These are phyloP conservation scores for Mycena pura DNA, from an alignment of 768 basidiomycete genomes.

Conservation along the genomic window DNA sequence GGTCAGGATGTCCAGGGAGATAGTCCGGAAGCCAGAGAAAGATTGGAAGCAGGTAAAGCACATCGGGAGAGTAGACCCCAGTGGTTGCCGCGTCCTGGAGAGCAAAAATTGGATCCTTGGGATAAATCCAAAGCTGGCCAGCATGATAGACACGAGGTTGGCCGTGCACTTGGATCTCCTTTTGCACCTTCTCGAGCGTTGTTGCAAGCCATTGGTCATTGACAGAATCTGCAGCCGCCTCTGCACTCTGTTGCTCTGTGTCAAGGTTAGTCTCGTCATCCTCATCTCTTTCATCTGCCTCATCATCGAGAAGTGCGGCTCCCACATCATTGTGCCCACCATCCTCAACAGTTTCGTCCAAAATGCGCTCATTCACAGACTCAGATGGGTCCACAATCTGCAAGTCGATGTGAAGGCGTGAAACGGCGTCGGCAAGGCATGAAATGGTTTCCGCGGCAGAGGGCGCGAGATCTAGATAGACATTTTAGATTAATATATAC, in stretches of 20 bases:
- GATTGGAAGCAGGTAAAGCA: slow-evolving; percentile 12
- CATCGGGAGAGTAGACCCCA: slow-evolving; percentile 6
- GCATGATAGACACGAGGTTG: slow-evolving; percentile 11
- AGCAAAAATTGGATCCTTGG: slow-evolving; percentile 19
- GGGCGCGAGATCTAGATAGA: not conserved
- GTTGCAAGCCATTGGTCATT: slow-evolving; percentile 10
- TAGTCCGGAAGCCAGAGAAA: slow-evolving; percentile 24
- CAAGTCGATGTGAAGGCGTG: not conserved
- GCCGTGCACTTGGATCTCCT: not conserved
- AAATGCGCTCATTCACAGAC: not conserved
- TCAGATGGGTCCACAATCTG: not conserved
- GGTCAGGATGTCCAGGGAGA: slow-evolving; percentile 17
- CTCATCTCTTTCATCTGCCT: slow-evolving; percentile 4
- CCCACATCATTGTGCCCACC: not conserved
- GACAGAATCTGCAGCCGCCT: not conserved
- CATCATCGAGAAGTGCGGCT: slow-evolving; percentile 5
- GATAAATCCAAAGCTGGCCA: slow-evolving; percentile 12
- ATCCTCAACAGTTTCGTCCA: slow-evolving; percentile 1
- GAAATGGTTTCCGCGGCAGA: not conserved
- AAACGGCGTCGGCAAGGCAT: too few relatives aligned
- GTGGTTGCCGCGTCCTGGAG: slow-evolving; percentile 2
- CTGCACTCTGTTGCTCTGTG: not conserved
- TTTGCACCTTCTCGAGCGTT: slow-evolving; percentile 4
- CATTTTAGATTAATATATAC: not conserved
- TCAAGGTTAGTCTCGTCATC: not conserved